These are phyloP conservation scores for Syzygium aqueum DNA, from an alignment of 345 rosid genomes.

Conservation along the genomic window DNA sequence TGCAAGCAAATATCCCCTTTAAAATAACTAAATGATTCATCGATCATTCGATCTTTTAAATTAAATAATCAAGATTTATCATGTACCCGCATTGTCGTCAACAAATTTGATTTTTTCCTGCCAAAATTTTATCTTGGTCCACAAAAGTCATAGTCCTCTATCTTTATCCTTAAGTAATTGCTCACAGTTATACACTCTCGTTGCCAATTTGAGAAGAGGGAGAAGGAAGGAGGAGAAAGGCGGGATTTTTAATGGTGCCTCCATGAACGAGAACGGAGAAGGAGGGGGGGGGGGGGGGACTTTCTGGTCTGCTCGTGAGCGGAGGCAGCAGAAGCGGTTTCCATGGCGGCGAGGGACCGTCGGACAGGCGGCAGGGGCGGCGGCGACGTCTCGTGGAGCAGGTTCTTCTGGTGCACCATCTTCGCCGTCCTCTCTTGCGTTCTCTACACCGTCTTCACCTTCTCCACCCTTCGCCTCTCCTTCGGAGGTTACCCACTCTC, in stretches of 20 bases:
- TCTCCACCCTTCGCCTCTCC: conserved; percentile 41
- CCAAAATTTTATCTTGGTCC: no score
- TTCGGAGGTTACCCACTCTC: conserved; percentile 21
- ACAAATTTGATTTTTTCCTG: no score
- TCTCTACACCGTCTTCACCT: conserved; percentile 27
- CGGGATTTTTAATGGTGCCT: neutral
- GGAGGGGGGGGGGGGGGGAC: neutral
- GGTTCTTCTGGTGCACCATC: conserved; percentile 51
- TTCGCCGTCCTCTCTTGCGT: conserved; percentile 34
- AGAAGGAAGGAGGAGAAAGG: neutral
- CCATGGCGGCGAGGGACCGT: neutral
- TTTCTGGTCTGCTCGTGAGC: neutral
- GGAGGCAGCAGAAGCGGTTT: neutral
- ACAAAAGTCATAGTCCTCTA: no score
- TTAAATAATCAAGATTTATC: no score
- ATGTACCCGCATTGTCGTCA: no score
- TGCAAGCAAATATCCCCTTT: no score
- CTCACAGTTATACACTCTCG: no score
- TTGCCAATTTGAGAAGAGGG: neutral
- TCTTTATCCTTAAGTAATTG: no score
- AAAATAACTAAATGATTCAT: no score
- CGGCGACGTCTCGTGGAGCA: conserved; percentile 37
- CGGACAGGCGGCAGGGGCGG: conserved; percentile 36
- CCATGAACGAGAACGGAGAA: neutral
- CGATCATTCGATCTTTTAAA: no score